A percentile compares a stretch with the other conserved stretches of the same genome.
These are phyloP conservation scores for Globisporangium acanthophoron DNA, from an alignment of 352 stramenopile genomes.

Conservation along the genomic window DNA sequence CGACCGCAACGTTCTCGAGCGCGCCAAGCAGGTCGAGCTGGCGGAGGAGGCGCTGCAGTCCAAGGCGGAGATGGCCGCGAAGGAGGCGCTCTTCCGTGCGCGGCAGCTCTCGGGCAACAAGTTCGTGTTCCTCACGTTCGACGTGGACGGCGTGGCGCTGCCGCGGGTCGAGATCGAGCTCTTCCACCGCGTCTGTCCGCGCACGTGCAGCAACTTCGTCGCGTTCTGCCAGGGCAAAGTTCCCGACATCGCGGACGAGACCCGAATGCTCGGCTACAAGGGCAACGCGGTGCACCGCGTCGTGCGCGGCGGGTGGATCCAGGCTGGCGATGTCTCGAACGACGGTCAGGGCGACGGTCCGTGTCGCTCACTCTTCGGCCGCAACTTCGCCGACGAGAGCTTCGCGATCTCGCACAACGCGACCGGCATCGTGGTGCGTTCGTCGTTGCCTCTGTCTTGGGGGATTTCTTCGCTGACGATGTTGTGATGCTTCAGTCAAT, in stretches of 20 bases:
- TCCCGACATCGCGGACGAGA: slow-evolving; percentile 34
- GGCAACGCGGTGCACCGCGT: slow-evolving; percentile 59
- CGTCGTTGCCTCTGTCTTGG: background rate
- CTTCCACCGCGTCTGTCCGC: slow-evolving; percentile 49
- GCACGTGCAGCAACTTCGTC: slow-evolving; percentile 72
- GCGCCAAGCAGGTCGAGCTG: slow-evolving; percentile 22
- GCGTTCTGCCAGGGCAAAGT: slow-evolving; percentile 59
- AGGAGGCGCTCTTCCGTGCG: slow-evolving; percentile 34
- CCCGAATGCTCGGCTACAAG: slow-evolving; percentile 37
- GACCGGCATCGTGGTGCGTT: slow-evolving; percentile 49
- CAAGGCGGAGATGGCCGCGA: slow-evolving; percentile 35
- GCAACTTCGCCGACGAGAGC: slow-evolving; percentile 67
- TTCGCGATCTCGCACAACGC: slow-evolving; percentile 63
- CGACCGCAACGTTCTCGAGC: slow-evolving; percentile 12
- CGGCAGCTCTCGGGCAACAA: slow-evolving; percentile 43
- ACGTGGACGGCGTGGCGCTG: slow-evolving; percentile 48
- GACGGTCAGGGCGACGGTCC: slow-evolving; percentile 40
- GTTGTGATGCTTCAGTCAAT: slow-evolving; percentile 75
- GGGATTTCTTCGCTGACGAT: background rate
- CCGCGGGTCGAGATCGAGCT: slow-evolving; percentile 69
- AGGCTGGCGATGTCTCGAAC: slow-evolving; percentile 54
- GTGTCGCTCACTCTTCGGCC: slow-evolving; percentile 50
- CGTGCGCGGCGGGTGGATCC: slow-evolving; percentile 65
- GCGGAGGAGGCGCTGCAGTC: slow-evolving; percentile 47
- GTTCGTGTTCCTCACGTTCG: slow-evolving; percentile 61